phyloP scores from a whole-genome alignment of 495 filamentous ascomycete species.

The Neurospora sp. region DNA sequence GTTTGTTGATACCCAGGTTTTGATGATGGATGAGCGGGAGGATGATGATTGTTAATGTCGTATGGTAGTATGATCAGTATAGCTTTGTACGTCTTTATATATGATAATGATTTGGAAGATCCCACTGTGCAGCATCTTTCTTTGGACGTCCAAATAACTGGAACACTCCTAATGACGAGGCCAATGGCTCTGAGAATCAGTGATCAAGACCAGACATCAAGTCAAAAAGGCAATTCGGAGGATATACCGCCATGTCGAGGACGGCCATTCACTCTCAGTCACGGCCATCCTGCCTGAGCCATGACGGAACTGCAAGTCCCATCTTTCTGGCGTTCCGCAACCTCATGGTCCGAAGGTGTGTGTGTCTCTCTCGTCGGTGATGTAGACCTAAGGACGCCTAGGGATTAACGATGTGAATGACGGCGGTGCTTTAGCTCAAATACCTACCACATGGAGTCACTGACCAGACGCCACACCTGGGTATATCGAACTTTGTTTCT shows the following conservation, averaged over 20 bases:
- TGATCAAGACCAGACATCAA: conserved; percentile 4
- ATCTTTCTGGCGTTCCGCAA: conserved; percentile 92
- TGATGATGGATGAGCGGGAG: neutral
- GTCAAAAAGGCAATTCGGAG: conserved; percentile 14
- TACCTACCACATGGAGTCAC: neutral
- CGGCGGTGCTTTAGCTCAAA: neutral
- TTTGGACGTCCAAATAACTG: neutral
- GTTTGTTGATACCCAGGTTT: neutral
- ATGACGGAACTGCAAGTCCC: conserved; percentile 59
- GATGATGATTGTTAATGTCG: neutral
- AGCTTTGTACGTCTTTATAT: neutral
- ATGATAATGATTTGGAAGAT: neutral
- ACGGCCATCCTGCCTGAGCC: conserved; percentile 72
- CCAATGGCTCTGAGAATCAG: conserved; percentile 5
- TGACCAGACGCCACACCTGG: neutral
- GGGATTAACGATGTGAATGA: neutral
- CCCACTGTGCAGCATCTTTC: neutral
- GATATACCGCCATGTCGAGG: conserved; percentile 77
- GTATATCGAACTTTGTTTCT: neutral
- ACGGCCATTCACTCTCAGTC: conserved; percentile 61
- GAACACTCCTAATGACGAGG: neutral
- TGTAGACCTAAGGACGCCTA: neutral
- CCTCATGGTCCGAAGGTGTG: conserved; percentile 58
- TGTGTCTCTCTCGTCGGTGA: neutral
- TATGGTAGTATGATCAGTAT: neutral